Percentiles rank a stretch among this genome's conserved stretches.
These are phyloP conservation scores for Talaromyces proteolyticus DNA, from an alignment of 495 filamentous ascomycete genomes.

Conservation along the genomic window DNA sequence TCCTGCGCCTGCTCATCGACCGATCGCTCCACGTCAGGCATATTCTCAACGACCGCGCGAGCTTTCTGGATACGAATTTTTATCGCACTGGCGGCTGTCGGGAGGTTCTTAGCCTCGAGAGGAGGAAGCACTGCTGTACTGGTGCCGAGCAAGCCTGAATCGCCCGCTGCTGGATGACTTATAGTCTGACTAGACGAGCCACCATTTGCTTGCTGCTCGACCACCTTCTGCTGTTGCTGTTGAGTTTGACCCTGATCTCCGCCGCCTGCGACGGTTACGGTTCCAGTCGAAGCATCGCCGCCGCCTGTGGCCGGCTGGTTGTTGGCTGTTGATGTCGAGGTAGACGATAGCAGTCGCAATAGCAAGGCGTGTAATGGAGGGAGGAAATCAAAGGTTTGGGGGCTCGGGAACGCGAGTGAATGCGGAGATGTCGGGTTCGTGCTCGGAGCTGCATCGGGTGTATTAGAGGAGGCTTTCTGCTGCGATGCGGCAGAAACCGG, in stretches of 20 bases:
- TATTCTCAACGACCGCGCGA: constrained; percentile 53
- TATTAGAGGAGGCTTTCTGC: constrained; percentile 33
- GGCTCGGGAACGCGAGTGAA: constrained; percentile 44
- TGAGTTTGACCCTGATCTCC: constrained; percentile 9
- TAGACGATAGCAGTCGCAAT: constrained; percentile 55
- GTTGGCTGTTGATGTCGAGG: constrained; percentile 14
- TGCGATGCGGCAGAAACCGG: constrained; percentile 30
- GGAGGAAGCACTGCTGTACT: constrained; percentile 26
- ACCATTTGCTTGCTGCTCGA: neutral
- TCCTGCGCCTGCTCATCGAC: constrained; percentile 75
- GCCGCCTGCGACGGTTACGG: constrained; percentile 14
- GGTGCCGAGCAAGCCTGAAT: constrained; percentile 14
- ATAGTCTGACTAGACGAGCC: constrained; percentile 10
- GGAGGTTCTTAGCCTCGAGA: constrained; percentile 72
- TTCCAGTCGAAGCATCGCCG: constrained; percentile 15
- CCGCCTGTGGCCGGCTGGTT: constrained; percentile 8
- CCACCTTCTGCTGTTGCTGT: constrained; percentile 20
- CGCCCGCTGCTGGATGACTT: neutral
- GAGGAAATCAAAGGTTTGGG: constrained; percentile 72
- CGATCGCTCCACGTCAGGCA: constrained; percentile 71
- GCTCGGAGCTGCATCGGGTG: constrained; percentile 34
- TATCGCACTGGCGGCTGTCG: constrained; percentile 64
- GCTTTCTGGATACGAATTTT: constrained; percentile 79
- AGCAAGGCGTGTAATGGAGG: constrained; percentile 76
- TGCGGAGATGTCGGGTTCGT: constrained; percentile 38